Percentiles rank a stretch among this genome's conserved stretches.
Evolutionary conservation across 2,329 filamentous ascomycete genomes (phyloP).

Genomic region (Diplodia intermedia): DNA sequence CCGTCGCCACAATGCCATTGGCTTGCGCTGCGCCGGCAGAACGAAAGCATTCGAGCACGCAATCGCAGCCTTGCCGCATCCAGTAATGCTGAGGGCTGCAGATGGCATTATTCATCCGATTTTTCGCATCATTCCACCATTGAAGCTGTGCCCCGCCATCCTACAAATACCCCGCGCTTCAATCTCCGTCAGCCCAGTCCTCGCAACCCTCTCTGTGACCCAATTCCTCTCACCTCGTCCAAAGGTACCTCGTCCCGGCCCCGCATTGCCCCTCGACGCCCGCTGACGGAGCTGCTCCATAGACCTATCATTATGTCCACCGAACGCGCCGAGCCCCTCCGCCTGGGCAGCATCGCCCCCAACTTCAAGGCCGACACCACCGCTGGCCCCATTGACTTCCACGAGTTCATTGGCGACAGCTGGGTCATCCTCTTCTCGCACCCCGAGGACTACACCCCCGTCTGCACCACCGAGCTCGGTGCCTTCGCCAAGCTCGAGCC

Average conservation of each 20-base stretch:
- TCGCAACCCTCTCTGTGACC: neutral
- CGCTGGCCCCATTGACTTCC: slow-evolving; percentile 78
- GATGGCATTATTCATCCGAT: slow-evolving; percentile 31
- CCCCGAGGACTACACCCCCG: slow-evolving; percentile 88
- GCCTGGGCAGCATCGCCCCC: slow-evolving; percentile 72
- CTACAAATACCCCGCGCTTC: slow-evolving; percentile 30
- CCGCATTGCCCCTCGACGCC: neutral
- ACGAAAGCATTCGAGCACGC: slow-evolving; percentile 19
- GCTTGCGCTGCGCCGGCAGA: slow-evolving; percentile 3
- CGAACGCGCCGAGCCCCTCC: slow-evolving; percentile 55
- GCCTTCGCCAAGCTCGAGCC: slow-evolving; percentile 88
- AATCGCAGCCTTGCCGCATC: slow-evolving; percentile 22
- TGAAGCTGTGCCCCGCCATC: slow-evolving; percentile 12
- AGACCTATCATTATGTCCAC: slow-evolving; percentile 33
- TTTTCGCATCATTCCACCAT: slow-evolving; percentile 31
- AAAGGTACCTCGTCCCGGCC: neutral
- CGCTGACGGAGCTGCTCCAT: slow-evolving; percentile 11
- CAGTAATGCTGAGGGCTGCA: slow-evolving; percentile 5
- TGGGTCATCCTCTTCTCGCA: slow-evolving; percentile 87
- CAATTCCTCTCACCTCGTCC: slow-evolving; percentile 3
- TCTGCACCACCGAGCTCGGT: slow-evolving; percentile 94
- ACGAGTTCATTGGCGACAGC: slow-evolving; percentile 78
- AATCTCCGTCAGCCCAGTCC: neutral
- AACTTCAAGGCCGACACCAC: slow-evolving; percentile 87
- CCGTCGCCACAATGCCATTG: neutral